Conservation (phyloP, 345 rosid species). For the Eutrema heterophyllum region DNA sequence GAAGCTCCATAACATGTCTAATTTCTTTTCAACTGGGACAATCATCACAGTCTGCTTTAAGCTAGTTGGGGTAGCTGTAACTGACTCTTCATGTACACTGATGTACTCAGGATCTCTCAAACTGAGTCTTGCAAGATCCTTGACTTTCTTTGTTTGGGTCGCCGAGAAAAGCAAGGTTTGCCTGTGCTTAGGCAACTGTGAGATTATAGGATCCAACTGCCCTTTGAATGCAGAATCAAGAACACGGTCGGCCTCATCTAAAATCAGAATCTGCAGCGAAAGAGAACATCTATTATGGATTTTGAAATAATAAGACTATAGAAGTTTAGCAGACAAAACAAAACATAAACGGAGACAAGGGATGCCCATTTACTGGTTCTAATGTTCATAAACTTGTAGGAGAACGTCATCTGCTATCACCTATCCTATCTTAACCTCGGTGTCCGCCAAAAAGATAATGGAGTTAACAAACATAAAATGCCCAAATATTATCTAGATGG, state of each 20-base stretch:
- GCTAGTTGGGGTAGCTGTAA: slow-evolving; percentile 72
- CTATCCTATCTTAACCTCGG: neutral
- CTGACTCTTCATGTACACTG: slow-evolving; percentile 81
- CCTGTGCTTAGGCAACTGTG: slow-evolving; percentile 76
- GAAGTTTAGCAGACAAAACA: neutral
- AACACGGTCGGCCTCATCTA: slow-evolving; percentile 97
- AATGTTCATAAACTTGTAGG: neutral
- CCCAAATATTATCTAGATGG: neutral
- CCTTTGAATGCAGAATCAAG: slow-evolving; percentile 91
- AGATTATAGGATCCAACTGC: slow-evolving; percentile 73
- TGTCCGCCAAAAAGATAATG: neutral
- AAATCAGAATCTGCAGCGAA: slow-evolving; percentile 67
- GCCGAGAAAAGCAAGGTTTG: slow-evolving; percentile 96
- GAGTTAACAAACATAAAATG: neutral
- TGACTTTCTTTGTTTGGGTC: slow-evolving; percentile 87
- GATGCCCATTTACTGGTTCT: neutral
- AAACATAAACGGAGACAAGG: neutral
- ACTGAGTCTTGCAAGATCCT: slow-evolving; percentile 97
- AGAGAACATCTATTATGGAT: neutral
- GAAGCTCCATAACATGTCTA: slow-evolving; percentile 94
- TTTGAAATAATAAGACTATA: neutral
- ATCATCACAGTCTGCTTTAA: slow-evolving; percentile 77
- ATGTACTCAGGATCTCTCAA: slow-evolving; percentile 93
- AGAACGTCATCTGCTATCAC: neutral
- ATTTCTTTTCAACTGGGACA: slow-evolving; percentile 84